These are phyloP conservation scores for Carex arenaria DNA, from an alignment of 202 grass and related monocot genomes.

Conservation along the genomic window DNA sequence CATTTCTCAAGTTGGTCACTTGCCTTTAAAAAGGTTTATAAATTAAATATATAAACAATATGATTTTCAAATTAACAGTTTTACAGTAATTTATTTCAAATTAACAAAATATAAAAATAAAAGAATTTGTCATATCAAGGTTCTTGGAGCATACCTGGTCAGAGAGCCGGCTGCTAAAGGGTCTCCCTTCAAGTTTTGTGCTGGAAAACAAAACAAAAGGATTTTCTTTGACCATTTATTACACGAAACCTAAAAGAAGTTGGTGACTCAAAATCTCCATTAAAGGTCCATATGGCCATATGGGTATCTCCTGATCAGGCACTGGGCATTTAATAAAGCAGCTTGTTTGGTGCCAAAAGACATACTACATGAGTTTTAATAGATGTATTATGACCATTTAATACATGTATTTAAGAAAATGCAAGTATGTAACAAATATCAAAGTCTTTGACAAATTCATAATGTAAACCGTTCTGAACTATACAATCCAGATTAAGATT, in stretches of 20 bases:
- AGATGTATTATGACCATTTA: too few relatives aligned
- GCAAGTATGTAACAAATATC: too few relatives aligned
- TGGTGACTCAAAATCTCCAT: background rate
- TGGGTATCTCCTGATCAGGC: background rate
- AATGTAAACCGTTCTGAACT: too few relatives aligned
- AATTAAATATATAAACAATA: slow-evolving; percentile 24
- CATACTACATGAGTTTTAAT: too few relatives aligned
- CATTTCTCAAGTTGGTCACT: slow-evolving; percentile 67
- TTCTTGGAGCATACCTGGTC: slow-evolving; percentile 59
- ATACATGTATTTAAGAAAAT: too few relatives aligned
- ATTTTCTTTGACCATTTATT: slow-evolving; percentile 20
- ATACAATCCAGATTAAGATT: too few relatives aligned
- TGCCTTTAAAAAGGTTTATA: slow-evolving; percentile 47
- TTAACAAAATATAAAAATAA: background rate
- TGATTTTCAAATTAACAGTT: background rate
- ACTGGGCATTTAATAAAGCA: background rate
- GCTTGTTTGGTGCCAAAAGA: background rate
- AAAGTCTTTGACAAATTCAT: too few relatives aligned
- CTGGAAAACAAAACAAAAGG: slow-evolving; percentile 34
- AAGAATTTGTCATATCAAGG: background rate
- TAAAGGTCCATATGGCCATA: background rate
- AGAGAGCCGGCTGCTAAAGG: slow-evolving; percentile 77
- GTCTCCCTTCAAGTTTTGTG: slow-evolving; percentile 75
- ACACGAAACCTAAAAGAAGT: slow-evolving; percentile 1
- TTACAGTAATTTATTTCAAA: background rate